Percentiles rank a stretch among this genome's conserved stretches.
Evolutionary conservation across 208 protist species (phyloP).

Genomic region (Angomonas ambiguus): DNA sequence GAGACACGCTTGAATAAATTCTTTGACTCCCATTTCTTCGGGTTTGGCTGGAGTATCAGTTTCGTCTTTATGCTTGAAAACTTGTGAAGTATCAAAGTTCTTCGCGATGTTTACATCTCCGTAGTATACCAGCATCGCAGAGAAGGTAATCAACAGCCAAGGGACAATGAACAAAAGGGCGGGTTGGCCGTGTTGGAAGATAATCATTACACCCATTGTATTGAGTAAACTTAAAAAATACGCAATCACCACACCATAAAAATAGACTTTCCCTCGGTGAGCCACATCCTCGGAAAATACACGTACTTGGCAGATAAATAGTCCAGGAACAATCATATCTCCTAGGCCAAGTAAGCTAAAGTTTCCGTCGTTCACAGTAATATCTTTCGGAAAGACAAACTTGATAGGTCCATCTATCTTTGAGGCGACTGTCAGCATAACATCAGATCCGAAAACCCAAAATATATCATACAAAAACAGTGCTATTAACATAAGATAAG

Average conservation of each 20-base stretch:
- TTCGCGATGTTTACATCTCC: conserved; percentile 63
- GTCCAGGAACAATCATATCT: conserved; percentile 95
- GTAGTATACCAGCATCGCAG: conserved; percentile 28
- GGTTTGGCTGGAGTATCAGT: neutral
- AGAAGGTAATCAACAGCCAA: conserved; percentile 77
- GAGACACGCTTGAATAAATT: conserved; percentile 18
- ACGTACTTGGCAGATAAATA: conserved; percentile 93
- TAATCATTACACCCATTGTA: conserved; percentile 95
- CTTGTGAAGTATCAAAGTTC: conserved; percentile 33
- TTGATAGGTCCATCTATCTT: conserved; percentile 95
- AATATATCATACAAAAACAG: conserved; percentile 98
- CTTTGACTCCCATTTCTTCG: conserved; percentile 5
- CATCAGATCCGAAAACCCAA: conserved; percentile 97
- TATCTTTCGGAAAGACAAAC: conserved; percentile 89
- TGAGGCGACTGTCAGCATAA: conserved; percentile 95
- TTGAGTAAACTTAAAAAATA: conserved; percentile 90
- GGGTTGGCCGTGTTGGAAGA: conserved; percentile 92
- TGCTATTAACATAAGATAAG: conserved; percentile 75
- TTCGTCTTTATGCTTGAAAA: conserved; percentile 18
- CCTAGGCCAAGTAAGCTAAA: conserved; percentile 95
- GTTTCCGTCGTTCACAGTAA: conserved; percentile 59
- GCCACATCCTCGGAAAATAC: conserved; percentile 83
- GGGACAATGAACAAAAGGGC: conserved; percentile 91
- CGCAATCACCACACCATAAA: conserved; percentile 66
- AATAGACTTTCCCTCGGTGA: conserved; percentile 83